Percentiles rank a stretch among this genome's conserved stretches.
phyloP scores from a whole-genome alignment of 2,329 filamentous ascomycete genomes.

The Colletotrichum higginsianum region DNA sequence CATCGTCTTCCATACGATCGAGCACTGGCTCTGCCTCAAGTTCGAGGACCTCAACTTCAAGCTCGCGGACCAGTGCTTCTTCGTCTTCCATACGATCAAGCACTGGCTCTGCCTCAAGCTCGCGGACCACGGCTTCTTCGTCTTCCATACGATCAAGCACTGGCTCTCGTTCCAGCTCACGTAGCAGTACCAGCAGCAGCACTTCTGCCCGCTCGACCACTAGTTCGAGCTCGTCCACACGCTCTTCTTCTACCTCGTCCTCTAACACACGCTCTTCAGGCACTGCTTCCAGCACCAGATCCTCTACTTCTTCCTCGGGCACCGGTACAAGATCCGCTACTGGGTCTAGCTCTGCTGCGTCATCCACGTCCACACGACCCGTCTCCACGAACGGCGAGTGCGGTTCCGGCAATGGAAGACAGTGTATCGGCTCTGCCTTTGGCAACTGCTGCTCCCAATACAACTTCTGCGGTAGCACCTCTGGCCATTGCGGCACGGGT shows the following conservation, averaged over 20 bases:
- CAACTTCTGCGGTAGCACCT: slow-evolving; percentile 52
- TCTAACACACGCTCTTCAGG: slow-evolving; percentile 2
- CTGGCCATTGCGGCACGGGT: slow-evolving; percentile 51
- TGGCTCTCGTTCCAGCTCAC: slow-evolving; percentile 5
- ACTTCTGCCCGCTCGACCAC: not conserved
- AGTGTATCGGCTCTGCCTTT: slow-evolving; percentile 24
- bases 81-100: slow-evolving; percentile 4
- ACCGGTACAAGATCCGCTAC: not conserved
- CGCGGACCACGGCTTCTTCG: not conserved
- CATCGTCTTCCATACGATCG: not conserved
- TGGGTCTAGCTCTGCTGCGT: slow-evolving; percentile 3
- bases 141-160: slow-evolving; percentile 4
- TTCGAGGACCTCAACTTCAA: not conserved
- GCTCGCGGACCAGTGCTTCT: not conserved
- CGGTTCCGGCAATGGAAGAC: slow-evolving; percentile 3
- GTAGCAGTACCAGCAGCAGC: not conserved
- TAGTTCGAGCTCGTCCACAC: slow-evolving; percentile 3
- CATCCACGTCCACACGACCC: slow-evolving; percentile 2
- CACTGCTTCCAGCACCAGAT: too few relatives aligned
- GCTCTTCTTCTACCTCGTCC: not conserved
- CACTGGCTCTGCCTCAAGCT: not conserved
- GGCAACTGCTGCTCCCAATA: slow-evolving; percentile 49
- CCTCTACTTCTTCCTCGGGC: not conserved
- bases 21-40: not conserved
- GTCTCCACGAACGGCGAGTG: slow-evolving; percentile 26